Conservation (phyloP, 257 asterid species). For the Capsicum rhomboideum region DNA sequence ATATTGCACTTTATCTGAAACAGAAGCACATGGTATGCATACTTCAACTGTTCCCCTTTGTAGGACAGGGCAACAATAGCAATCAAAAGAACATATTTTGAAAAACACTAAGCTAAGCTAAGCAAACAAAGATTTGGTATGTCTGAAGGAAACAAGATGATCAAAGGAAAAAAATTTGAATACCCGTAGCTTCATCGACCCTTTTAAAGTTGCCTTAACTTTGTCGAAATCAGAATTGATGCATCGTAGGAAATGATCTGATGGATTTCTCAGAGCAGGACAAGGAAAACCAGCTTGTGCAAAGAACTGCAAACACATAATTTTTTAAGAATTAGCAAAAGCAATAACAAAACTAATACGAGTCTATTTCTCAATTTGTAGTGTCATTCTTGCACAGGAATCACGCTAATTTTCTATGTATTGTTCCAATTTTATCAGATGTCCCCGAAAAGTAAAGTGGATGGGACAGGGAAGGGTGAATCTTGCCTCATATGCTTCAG, state of each 20-base stretch:
- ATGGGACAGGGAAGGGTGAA: no score
- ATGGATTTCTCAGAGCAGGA: constrained; percentile 86
- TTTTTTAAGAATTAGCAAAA: not conserved
- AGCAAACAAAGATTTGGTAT: not conserved
- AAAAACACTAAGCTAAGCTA: not conserved
- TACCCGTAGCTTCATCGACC: constrained; percentile 96
- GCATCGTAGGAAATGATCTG: constrained; percentile 91
- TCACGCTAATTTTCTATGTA: no score
- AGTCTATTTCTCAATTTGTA: not conserved
- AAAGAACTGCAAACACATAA: constrained; percentile 50
- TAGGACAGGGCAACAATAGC: not conserved
- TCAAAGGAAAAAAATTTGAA: not conserved
- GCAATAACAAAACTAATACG: not conserved
- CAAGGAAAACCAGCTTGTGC: constrained; percentile 98
- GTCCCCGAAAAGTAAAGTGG: no score
- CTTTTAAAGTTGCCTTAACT: constrained; percentile 97
- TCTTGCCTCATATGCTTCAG: constrained; percentile 85
- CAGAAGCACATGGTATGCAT: not conserved
- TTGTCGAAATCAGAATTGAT: constrained; percentile 92
- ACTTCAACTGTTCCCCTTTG: not conserved
- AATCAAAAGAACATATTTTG: not conserved
- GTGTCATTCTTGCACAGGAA: not conserved
- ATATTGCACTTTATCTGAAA: not conserved
- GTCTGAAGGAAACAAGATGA: not conserved
- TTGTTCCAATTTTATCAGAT: no score